Evolutionary conservation across 2,329 filamentous ascomycete genomes (phyloP).

Genomic region (Microsporum audouinii): DNA sequence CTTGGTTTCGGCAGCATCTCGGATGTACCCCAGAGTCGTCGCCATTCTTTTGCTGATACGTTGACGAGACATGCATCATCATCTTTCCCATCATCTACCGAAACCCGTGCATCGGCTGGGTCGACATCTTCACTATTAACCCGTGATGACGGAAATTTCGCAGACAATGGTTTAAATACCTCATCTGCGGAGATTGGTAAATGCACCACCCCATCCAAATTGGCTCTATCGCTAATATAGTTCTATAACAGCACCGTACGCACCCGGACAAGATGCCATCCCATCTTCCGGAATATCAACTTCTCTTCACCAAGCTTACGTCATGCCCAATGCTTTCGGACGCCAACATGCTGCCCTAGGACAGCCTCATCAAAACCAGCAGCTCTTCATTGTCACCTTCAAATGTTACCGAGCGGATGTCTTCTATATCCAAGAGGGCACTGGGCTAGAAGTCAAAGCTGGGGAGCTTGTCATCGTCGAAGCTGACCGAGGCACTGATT

Average conservation of each 20-base stretch:
- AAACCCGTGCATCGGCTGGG: slow-evolving; percentile 21
- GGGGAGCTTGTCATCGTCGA: slow-evolving; percentile 96
- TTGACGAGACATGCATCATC: slow-evolving; percentile 36
- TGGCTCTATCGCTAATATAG: background rate
- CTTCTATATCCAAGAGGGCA: slow-evolving; percentile 94
- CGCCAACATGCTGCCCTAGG: slow-evolving; percentile 28
- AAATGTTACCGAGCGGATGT: slow-evolving; percentile 93
- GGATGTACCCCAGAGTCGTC: slow-evolving; percentile 39
- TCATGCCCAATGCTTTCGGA: slow-evolving; percentile 28
- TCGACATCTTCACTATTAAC: slow-evolving; percentile 21
- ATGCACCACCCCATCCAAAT: slow-evolving; percentile 18
- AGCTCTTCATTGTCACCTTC: slow-evolving; percentile 81
- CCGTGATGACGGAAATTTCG: slow-evolving; percentile 28
- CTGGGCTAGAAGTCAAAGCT: slow-evolving; percentile 75
- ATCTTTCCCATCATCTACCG: slow-evolving; percentile 28
- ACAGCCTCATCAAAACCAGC: slow-evolving; percentile 32
- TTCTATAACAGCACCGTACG: slow-evolving; percentile 32
- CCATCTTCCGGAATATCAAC: slow-evolving; percentile 27
- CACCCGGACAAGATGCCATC: slow-evolving; percentile 28
- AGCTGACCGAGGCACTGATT: slow-evolving; percentile 87
- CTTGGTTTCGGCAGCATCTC: slow-evolving; percentile 37
- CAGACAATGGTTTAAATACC: slow-evolving; percentile 27
- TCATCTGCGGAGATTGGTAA: slow-evolving; percentile 34
- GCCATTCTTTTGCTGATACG: slow-evolving; percentile 42
- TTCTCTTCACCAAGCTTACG: slow-evolving; percentile 31